Evolutionary conservation across 2,329 filamentous ascomycete genomes (phyloP).

Genomic region (Beauveria medogensis): DNA sequence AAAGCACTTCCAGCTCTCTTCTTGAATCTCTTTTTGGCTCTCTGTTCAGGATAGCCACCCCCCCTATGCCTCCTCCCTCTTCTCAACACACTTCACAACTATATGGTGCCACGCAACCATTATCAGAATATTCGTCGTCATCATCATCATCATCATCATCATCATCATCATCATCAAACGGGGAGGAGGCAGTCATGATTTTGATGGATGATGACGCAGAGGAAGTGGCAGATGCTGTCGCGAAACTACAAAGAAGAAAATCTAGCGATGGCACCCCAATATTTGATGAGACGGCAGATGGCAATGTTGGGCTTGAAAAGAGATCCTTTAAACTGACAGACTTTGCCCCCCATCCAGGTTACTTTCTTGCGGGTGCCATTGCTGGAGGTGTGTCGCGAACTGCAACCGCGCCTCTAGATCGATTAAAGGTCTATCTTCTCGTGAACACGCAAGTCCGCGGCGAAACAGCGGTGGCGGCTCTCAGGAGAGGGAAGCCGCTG

Average conservation of each 20-base stretch:
- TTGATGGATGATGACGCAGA: slow-evolving; percentile 6
- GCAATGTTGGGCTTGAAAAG: slow-evolving; percentile 24
- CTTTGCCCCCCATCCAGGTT: slow-evolving; percentile 83
- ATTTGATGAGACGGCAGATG: slow-evolving; percentile 18
- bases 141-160: neutral
- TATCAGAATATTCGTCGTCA: neutral
- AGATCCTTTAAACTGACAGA: slow-evolving; percentile 45
- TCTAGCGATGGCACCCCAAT: slow-evolving; percentile 21
- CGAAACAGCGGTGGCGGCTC: slow-evolving; percentile 37
- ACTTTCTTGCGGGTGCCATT: slow-evolving; percentile 91
- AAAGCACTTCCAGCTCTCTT: slow-evolving; percentile 48
- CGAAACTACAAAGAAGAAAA: slow-evolving; percentile 13
- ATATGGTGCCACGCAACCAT: slow-evolving; percentile 10
- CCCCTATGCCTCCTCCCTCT: slow-evolving; percentile 33
- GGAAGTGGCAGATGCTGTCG: neutral
- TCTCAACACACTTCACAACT: slow-evolving; percentile 16
- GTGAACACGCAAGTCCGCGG: slow-evolving; percentile 60
- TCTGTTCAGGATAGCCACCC: slow-evolving; percentile 58
- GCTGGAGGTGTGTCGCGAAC: slow-evolving; percentile 93
- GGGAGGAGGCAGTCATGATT: slow-evolving; percentile 16
- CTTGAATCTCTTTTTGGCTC: slow-evolving; percentile 67
- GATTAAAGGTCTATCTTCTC: slow-evolving; percentile 94
- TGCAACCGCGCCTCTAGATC: slow-evolving; percentile 90
- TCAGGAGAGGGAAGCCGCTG: slow-evolving; percentile 23
- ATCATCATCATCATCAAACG: neutral